phyloP scores from a whole-genome alignment of 164 flowering plant species.

The Cinnamomum chago region DNA sequence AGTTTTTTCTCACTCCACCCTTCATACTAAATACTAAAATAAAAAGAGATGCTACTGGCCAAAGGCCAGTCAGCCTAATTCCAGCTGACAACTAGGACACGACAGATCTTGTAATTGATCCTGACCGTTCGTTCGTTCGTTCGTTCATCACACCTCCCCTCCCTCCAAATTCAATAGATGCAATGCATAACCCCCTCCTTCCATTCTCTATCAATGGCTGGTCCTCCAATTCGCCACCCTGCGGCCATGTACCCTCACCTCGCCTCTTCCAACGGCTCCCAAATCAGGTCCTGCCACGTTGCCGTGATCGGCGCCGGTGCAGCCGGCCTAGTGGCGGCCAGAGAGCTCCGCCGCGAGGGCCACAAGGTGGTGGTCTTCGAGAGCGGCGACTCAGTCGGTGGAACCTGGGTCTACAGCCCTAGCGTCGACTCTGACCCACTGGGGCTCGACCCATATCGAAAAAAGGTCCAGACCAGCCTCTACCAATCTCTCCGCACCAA shows the following conservation, averaged over 20 bases:
- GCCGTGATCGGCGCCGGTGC: constrained; percentile 94
- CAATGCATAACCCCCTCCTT: neutral
- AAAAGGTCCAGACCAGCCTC: constrained; percentile 56
- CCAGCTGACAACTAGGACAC: too few relatives aligned
- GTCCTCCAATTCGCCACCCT: neutral
- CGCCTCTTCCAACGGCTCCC: neutral
- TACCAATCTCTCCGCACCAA: constrained; percentile 81
- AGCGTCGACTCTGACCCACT: constrained; percentile 61
- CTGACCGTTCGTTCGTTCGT: too few relatives aligned
- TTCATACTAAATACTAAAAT: too few relatives aligned
- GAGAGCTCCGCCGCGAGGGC: constrained; percentile 71
- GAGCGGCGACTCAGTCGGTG: constrained; percentile 42
- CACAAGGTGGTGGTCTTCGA: constrained; percentile 78
- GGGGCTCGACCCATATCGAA: constrained; percentile 54
- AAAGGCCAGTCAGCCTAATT: too few relatives aligned
- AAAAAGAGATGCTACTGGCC: too few relatives aligned
- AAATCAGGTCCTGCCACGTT: constrained; percentile 19
- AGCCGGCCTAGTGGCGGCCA: constrained; percentile 68
- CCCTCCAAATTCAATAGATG: too few relatives aligned
- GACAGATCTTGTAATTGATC: too few relatives aligned
- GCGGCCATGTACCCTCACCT: neutral
- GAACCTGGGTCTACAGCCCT: constrained; percentile 71
- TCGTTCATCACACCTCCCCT: too few relatives aligned
- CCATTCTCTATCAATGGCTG: neutral
- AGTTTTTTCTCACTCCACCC: too few relatives aligned